A percentile compares a stretch with the other conserved stretches of the same genome.
phyloP scores from a whole-genome alignment of 768 basidiomycete genomes.

The Tulasnella sp. region DNA sequence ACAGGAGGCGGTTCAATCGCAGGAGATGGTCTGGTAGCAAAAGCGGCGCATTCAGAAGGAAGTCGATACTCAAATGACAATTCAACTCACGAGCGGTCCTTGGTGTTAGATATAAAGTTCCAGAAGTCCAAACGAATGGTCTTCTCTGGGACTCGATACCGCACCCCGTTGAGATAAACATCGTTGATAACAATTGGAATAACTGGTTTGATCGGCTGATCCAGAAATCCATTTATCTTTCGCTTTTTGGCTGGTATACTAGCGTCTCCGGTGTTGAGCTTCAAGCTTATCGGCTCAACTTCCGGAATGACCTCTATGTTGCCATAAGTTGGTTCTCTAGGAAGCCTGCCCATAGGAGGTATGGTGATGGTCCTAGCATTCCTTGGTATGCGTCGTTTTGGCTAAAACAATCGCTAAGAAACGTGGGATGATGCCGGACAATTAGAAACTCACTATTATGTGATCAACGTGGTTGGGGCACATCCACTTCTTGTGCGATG shows the following conservation, averaged over 20 bases:
- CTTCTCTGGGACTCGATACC: constrained; percentile 81
- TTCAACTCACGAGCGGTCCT: not conserved
- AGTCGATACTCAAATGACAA: too few relatives aligned
- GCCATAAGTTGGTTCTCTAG: constrained; percentile 68
- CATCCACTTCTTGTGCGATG: constrained; percentile 92
- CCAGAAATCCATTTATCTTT: not conserved
- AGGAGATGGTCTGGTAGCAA: too few relatives aligned
- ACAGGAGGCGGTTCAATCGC: too few relatives aligned
- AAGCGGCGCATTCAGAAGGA: too few relatives aligned
- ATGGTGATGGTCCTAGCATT: constrained; percentile 55
- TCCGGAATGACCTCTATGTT: constrained; percentile 77
- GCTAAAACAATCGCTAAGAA: constrained; percentile 33
- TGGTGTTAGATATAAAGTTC: constrained; percentile 24
- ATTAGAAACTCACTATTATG: constrained; percentile 47
- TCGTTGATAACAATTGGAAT: constrained; percentile 23
- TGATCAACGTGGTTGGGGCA: constrained; percentile 95
- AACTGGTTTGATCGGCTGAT: constrained; percentile 3
- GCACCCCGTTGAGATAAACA: constrained; percentile 44
- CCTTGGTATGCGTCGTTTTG: constrained; percentile 69
- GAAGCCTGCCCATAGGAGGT: constrained; percentile 34
- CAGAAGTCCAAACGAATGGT: constrained; percentile 92
- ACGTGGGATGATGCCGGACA: constrained; percentile 9
- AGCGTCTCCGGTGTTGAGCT: constrained; percentile 5
- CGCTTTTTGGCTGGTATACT: constrained; percentile 9
- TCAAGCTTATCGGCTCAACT: constrained; percentile 28